phyloP scores from a whole-genome alignment of 139 green algal genomes.

The Haematococcus lacustris region DNA sequence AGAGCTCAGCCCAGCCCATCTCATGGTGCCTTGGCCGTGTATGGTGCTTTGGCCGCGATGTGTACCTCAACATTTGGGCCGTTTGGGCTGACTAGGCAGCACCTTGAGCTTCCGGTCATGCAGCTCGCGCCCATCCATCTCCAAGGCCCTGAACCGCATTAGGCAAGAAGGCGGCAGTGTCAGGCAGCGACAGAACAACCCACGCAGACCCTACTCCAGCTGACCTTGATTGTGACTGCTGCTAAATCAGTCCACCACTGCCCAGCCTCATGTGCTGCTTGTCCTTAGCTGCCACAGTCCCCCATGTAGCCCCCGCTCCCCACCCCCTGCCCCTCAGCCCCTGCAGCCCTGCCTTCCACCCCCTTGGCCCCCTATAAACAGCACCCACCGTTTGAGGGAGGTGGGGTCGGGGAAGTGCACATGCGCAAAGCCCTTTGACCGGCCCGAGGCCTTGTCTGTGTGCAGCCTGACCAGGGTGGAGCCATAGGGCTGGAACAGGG shows the following conservation, averaged over 20 bases:
- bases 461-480: constrained; percentile 49
- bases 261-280: neutral
- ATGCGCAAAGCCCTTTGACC: constrained; percentile 78
- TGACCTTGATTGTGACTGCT: neutral
- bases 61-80: no score
- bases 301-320: neutral
- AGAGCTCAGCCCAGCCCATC: no score
- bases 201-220: neutral
- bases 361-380: neutral
- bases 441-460: constrained; percentile 68
- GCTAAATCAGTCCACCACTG: neutral
- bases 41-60: no score
- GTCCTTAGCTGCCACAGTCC: neutral
- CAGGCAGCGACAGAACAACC: neutral
- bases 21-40: no score
- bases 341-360: neutral
- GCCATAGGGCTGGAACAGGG: constrained; percentile 55
- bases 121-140: constrained; percentile 46
- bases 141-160: constrained; percentile 43
- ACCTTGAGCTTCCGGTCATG: constrained; percentile 58
- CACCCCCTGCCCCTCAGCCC: neutral
- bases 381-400: constrained; percentile 44
- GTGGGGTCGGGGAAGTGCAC: constrained; percentile 70
- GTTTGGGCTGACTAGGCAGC: no score
- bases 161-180: neutral